Base-by-base conservation (phyloP, 345 rosid genomes). In the Pistacia integerrima region DNA sequence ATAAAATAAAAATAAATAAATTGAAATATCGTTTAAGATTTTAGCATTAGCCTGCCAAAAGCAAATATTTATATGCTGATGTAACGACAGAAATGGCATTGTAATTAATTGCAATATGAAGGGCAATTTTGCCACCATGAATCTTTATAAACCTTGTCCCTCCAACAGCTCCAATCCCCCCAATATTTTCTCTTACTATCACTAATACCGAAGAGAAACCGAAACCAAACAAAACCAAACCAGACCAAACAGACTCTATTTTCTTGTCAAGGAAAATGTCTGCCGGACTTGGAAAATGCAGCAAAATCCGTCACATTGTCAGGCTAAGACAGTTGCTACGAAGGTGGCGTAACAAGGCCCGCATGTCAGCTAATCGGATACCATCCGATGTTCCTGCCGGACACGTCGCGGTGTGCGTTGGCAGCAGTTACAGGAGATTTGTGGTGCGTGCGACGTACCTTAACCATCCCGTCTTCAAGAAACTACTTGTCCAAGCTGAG, bases 371-470 rank as follows among this genome's bases (percentile, higher is more conserved):
- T 67, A 79, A 60, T 59, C 82, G 85, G 38, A 82, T 87, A 28
- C 94, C 97, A 35, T 82, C 88, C 5, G 99, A 93, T 81, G 97
- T 96, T n/a, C 99, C 99, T 0, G 80, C 97, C 13, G 99, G 99
- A 54, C 93, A 96, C 83, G 95, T 96, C 75, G 99, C 94, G 8
- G 85, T 96, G 46, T 87, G 86, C 64, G 98, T 94, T 3, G 99
- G 99, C 14, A 74, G 63, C 72, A 86, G 68, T 3, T 80, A 81
- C 86, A 76, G 87, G 90, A 86, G 99, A 78, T 96, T 85, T 44
- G 97, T 96, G 55, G 93, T 96, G 76, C 95, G 90, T 20, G 93
- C 97, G 74, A 79, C 97, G 79, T 85, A 92, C 84, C 88, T 96
- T 84, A 96, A 96, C 87, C 99, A 96, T 76, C 99, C 99, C 7